phyloP scores from a whole-genome alignment of 352 stramenopile species.

The Salisapilia sapeloensis region DNA sequence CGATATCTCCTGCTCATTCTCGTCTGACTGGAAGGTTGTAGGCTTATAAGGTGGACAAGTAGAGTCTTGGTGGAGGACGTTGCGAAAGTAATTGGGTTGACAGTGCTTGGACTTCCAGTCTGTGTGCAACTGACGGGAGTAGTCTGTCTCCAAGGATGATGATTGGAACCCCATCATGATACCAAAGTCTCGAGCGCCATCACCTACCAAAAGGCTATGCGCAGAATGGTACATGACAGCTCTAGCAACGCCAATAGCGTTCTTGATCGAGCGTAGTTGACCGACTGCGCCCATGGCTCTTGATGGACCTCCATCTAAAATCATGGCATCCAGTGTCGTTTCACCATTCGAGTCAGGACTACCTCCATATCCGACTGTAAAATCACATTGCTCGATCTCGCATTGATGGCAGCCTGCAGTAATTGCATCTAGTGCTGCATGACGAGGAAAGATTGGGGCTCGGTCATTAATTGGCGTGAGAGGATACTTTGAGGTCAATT shows the following conservation, averaged over 20 bases:
- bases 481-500: slow-evolving; percentile 12
- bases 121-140: slow-evolving; percentile 28
- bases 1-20: slow-evolving; percentile 7
- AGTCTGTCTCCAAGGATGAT: slow-evolving; percentile 38
- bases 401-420: slow-evolving; percentile 54
- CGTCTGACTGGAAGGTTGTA: slow-evolving; percentile 5
- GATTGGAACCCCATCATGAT: slow-evolving; percentile 85
- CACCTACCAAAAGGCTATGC: slow-evolving; percentile 76
- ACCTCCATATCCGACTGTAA: slow-evolving; percentile 77
- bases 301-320: slow-evolving; percentile 70
- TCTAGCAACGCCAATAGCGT: slow-evolving; percentile 67
- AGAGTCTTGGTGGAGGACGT: slow-evolving; percentile 39
- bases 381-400: slow-evolving; percentile 78
- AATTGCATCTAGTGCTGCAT: slow-evolving; percentile 37
- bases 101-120: slow-evolving; percentile 47
- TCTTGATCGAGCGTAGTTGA: slow-evolving; percentile 61
- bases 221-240: slow-evolving; percentile 79
- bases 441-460: background rate
- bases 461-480: background rate
- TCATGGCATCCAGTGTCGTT: slow-evolving; percentile 85
- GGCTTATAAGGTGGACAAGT: slow-evolving; percentile 73
- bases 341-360: slow-evolving; percentile 75
- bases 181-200: slow-evolving; percentile 74
- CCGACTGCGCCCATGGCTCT: slow-evolving; percentile 79
- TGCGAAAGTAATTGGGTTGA: slow-evolving; percentile 84